phyloP scores from a whole-genome alignment of 306 rosid species.

The Vigna unguiculata region DNA sequence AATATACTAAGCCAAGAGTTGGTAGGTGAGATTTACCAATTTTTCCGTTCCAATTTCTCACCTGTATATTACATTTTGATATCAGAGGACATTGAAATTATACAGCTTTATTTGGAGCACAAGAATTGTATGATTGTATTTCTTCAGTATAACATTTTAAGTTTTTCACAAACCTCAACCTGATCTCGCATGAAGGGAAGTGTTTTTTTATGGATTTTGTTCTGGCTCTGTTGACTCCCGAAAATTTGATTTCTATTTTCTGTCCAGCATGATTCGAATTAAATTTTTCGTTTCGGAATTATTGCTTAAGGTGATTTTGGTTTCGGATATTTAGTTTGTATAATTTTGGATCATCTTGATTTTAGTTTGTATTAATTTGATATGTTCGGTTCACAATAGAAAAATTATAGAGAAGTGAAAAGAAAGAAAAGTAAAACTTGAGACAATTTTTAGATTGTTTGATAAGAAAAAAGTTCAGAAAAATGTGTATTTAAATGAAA shows the following conservation, averaged over 20 bases:
- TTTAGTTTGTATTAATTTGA: no score
- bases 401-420: no score
- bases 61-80: constrained; percentile 78
- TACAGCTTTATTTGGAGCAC: constrained; percentile 56
- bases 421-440: no score
- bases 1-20: constrained; percentile 65
- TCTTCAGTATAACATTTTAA: not conserved
- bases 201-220: not conserved
- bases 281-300: not conserved
- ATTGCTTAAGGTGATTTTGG: not conserved
- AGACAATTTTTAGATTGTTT: no score
- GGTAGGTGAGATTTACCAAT: constrained; percentile 67
- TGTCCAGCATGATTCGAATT: not conserved
- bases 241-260: not conserved
- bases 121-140: constrained; percentile 47
- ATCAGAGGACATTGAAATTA: constrained; percentile 54
- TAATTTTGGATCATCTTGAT: no score
- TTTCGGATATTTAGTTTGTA: not conserved
- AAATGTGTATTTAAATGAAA: no score
- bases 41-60: constrained; percentile 71
- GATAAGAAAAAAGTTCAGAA: no score
- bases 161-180: not conserved
- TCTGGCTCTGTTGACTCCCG: not conserved
- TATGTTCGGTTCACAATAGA: no score
- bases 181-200: not conserved